Percentiles rank a stretch among this genome's conserved stretches.
These are phyloP conservation scores for Nosema muscidifuracis DNA, from an alignment of 371 early-diverging fungal species.

Conservation along the genomic window DNA sequence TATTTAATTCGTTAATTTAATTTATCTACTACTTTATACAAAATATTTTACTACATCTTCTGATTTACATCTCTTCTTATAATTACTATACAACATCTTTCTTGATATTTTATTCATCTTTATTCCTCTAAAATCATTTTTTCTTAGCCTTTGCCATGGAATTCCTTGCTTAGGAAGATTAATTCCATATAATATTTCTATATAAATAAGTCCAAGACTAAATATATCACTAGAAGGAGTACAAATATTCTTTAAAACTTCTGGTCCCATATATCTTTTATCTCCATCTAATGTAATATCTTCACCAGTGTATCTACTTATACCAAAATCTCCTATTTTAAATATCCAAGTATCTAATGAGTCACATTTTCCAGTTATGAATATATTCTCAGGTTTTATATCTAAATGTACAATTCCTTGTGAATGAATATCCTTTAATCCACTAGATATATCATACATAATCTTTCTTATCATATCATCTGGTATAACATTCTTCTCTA, in stretches of 20 bases:
- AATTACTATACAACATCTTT: constrained; percentile 34
- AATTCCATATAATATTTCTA: constrained; percentile 65
- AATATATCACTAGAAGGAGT: constrained; percentile 76
- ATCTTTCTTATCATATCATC: constrained; percentile 17
- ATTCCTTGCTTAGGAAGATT: constrained; percentile 29
- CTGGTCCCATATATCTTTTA: constrained; percentile 83
- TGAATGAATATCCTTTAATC: constrained; percentile 46
- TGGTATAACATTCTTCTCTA: constrained; percentile 2
- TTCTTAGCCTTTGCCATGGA: constrained; percentile 14
- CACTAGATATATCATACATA: constrained; percentile 40
- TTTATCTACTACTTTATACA: not conserved
- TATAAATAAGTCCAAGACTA: constrained; percentile 76
- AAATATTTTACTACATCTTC: constrained; percentile 16
- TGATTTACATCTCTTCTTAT: constrained; percentile 13
- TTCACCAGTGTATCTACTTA: constrained; percentile 47
- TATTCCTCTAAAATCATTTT: constrained; percentile 29
- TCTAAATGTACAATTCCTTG: constrained; percentile 54
- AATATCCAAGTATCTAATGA: not conserved
- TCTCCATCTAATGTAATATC: constrained; percentile 73
- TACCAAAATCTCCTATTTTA: constrained; percentile 60
- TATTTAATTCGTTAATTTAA: not conserved
- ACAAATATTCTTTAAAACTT: constrained; percentile 70
- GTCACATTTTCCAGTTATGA: not conserved
- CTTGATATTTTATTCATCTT: constrained; percentile 22
- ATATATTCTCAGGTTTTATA: constrained; percentile 61